Evolutionary conservation across 306 rosid species (phyloP), one percentile per base, ranked within the genome.

Genomic region (Quercus berberidifolia): DNA sequence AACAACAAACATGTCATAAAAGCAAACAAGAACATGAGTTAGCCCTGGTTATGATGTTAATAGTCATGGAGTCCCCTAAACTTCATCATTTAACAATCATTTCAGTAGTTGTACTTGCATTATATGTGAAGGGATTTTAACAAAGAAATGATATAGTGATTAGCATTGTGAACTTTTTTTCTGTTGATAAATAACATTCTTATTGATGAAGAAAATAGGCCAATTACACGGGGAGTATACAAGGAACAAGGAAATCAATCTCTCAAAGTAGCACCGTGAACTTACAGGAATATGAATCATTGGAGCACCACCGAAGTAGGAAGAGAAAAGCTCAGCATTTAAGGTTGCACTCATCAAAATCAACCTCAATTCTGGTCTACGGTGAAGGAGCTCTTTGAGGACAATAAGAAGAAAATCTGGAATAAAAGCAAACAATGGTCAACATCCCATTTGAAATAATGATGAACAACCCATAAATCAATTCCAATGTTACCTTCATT

Each of bases 321-420:
- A 91, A 38, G 97, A 91, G 79, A 93, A 96, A 65, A 93, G 92
- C 81, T 91, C 92, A 5, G 98, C 91, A 85, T 96, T 96, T 31
- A 96, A 85, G 82, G 97, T 93, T 62, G 99, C 99, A 85, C 99
- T 96, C 99, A 96, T 96, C 87, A 96, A 86, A 88, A 93, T 86
- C 84, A 96, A 73, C 85, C 91, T 91, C 65, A 96, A 84, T 63
- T 96, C 94, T 49, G 99, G 99, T 43, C 96, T 88, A 52, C 69
- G 91, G 38, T 92, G 90, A 74, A 96, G 98, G 75, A 93, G 94
- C 79, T 96, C 99, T 85, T 92, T 96, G 60, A 96, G 97, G 80
- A 96, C 91, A 87, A 93, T 90, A 26, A 96, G 97, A 76, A 96
- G 89, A 88, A 96, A 96, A 91, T 96, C 99, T 93, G 96, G 84